A percentile compares a stretch with the other conserved stretches of the same genome.
Evolutionary conservation across 225 moss, liverwort and hornwort species (phyloP).

Genomic region (Ulota crispa): DNA sequence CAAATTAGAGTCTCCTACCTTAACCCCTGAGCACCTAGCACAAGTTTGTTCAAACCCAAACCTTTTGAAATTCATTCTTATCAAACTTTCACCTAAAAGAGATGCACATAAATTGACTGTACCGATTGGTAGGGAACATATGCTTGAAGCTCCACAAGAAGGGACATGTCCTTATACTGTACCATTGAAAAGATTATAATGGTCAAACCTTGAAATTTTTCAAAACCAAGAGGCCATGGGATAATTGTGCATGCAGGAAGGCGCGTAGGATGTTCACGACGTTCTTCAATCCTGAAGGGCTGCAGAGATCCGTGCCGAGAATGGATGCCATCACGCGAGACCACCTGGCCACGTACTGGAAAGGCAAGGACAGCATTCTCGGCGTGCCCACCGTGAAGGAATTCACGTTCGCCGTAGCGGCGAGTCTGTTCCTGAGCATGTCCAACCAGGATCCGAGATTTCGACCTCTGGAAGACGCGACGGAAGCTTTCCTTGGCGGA

Average conservation of each 20-base stretch:
- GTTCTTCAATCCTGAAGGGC: slow-evolving; percentile 40
- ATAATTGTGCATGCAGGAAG: slow-evolving; percentile 8
- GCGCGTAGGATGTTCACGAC: slow-evolving; percentile 20
- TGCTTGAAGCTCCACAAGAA: too few species aligned
- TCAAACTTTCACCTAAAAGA: too few species aligned
- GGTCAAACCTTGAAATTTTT: too few species aligned
- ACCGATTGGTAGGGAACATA: too few species aligned
- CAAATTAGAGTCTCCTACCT: too few species aligned
- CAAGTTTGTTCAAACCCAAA: too few species aligned
- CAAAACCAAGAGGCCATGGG: too few species aligned
- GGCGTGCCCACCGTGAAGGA: slow-evolving; percentile 24
- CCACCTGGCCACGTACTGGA: slow-evolving; percentile 31
- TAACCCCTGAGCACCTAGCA: too few species aligned
- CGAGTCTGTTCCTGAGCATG: slow-evolving; percentile 26
- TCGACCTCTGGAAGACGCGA: neutral
- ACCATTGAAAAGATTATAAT: too few species aligned
- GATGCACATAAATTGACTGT: too few species aligned
- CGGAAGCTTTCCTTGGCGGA: slow-evolving; percentile 17
- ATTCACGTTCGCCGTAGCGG: slow-evolving; percentile 31
- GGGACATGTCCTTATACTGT: too few species aligned
- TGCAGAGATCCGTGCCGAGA: slow-evolving; percentile 27
- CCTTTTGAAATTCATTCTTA: too few species aligned
- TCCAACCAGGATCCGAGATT: slow-evolving; percentile 14
- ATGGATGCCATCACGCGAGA: slow-evolving; percentile 22
- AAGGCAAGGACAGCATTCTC: slow-evolving; percentile 28